phyloP scores from a whole-genome alignment of 163 green algal species.

The Volvox carteri region DNA sequence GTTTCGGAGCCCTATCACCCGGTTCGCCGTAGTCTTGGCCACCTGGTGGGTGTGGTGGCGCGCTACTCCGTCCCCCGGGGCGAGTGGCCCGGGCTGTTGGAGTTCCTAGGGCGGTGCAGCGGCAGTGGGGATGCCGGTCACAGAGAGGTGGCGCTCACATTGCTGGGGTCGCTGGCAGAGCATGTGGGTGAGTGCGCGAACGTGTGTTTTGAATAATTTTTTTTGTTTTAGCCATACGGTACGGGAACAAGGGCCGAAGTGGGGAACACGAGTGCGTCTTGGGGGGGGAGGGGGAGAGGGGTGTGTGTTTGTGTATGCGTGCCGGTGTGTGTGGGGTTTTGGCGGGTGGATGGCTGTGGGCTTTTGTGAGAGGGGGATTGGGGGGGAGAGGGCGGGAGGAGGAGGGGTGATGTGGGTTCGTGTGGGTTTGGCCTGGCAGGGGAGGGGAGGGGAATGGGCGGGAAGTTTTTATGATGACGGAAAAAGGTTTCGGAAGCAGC shows the following conservation, averaged over 20 bases:
- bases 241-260: not conserved
- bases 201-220: too few species aligned
- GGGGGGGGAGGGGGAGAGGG: not conserved
- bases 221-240: too few species aligned
- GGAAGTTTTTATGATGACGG: too few species aligned
- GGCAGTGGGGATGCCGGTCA: slow-evolving; percentile 67
- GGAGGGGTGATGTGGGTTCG: not conserved
- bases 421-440: not conserved
- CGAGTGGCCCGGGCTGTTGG: slow-evolving; percentile 71
- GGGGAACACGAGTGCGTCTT: not conserved
- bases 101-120: slow-evolving; percentile 76
- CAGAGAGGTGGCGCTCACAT: slow-evolving; percentile 76
- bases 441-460: not conserved
- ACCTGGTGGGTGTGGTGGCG: slow-evolving; percentile 76
- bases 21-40: slow-evolving; percentile 69
- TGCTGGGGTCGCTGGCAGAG: slow-evolving; percentile 81
- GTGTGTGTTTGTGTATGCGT: not conserved
- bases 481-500: too few species aligned
- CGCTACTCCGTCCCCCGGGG: slow-evolving; percentile 69
- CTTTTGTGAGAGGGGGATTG: too few species aligned
- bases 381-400: not conserved
- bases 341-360: too few species aligned
- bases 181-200: slow-evolving; percentile 75
- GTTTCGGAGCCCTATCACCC: slow-evolving; percentile 66
- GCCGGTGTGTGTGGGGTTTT: too few species aligned